Conservation (phyloP, 1,139 yeast species). For the Pichia sp. region DNA sequence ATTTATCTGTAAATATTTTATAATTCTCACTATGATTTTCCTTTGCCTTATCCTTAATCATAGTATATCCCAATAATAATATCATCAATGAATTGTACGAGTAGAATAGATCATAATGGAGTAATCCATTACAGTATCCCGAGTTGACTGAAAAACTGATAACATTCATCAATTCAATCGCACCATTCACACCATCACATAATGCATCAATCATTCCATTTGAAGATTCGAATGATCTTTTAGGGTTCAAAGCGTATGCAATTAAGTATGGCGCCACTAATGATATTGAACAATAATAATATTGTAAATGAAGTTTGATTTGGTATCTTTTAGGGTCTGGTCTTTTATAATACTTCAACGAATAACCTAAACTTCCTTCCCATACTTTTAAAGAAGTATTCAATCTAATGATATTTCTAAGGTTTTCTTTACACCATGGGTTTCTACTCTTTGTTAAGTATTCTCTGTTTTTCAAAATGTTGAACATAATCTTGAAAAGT, state of each 20-base stretch:
- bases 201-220: constrained; percentile 32
- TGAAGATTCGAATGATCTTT: constrained; percentile 27
- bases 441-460: constrained; percentile 27
- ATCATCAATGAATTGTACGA: constrained; percentile 35
- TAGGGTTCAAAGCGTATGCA: constrained; percentile 27
- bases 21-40: constrained; percentile 6
- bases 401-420: constrained; percentile 32
- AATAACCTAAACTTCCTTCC: constrained; percentile 21
- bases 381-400: constrained; percentile 28
- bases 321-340: constrained; percentile 30
- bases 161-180: constrained; percentile 30
- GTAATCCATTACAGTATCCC: constrained; percentile 32
- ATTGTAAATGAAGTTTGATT: constrained; percentile 33
- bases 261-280: constrained; percentile 36
- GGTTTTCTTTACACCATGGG: constrained; percentile 32
- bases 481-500: constrained; percentile 31
- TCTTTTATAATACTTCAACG: constrained; percentile 16
- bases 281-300: constrained; percentile 32
- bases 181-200: constrained; percentile 33
- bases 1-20: constrained; percentile 11
- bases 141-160: constrained; percentile 23
- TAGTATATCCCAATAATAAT: constrained; percentile 32
- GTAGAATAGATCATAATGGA: constrained; percentile 35
- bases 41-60: constrained; percentile 19
- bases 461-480: constrained; percentile 32